These are phyloP conservation scores for Boletus eberwhitei DNA, from an alignment of 768 basidiomycete genomes.

Conservation along the genomic window DNA sequence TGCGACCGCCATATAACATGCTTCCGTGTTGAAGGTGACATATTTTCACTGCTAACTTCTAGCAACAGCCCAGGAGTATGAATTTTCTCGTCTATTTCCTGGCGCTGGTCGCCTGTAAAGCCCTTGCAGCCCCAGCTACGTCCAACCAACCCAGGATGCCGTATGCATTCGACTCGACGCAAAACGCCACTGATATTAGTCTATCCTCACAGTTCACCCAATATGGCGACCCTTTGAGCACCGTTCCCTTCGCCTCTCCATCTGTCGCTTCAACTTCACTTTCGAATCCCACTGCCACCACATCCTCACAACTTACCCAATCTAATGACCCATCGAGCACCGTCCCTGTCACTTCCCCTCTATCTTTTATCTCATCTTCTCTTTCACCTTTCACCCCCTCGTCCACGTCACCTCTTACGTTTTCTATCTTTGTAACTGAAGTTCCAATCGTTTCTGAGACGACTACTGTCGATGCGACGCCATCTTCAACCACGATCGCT, in stretches of 20 bases:
- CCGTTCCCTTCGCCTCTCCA: not conserved
- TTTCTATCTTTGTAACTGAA: slow-evolving; percentile 10
- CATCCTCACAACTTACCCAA: not conserved
- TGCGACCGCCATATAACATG: not conserved
- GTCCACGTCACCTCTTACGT: not conserved
- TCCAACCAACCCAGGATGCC: not conserved
- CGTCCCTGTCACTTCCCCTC: not conserved
- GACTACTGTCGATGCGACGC: slow-evolving; percentile 1
- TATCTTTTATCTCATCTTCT: not conserved
- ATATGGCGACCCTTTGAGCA: not conserved
- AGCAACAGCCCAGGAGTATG: slow-evolving; percentile 6
- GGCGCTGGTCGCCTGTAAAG: slow-evolving; percentile 16
- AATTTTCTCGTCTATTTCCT: not conserved
- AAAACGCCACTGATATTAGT: not conserved
- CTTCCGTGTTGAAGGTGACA: not conserved
- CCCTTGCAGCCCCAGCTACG: slow-evolving; percentile 11
- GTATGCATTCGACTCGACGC: not conserved
- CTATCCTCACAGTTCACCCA: not conserved
- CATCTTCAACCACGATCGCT: slow-evolving; percentile 2
- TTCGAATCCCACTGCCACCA: not conserved
- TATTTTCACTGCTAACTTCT: not conserved
- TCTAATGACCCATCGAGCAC: not conserved
- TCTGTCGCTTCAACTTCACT: not conserved
- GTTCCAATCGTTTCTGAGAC: slow-evolving; percentile 7
- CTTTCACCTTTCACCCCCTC: not conserved